Evolutionary conservation across 352 stramenopile species (phyloP), one percentile per base, ranked within the genome.

Genomic region (Pelagophyceae sp.): DNA sequence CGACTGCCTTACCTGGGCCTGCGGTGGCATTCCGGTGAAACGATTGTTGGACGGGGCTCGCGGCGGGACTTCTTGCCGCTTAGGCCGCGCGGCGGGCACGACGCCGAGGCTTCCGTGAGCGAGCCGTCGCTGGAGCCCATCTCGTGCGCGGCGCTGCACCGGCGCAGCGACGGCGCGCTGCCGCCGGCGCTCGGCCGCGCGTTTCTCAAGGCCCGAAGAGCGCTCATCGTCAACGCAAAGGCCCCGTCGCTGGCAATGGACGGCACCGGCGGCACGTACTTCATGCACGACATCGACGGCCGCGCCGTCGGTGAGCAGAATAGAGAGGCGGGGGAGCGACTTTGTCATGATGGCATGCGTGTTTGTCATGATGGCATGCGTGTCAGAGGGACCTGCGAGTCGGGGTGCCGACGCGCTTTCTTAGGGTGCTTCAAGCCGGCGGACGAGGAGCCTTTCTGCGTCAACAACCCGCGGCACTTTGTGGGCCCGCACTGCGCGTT

Each of bases 391-490:
- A n/a, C n/a, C n/a, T n/a, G n/a, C n/a, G n/a, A n/a, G n/a, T n/a
- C n/a, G n/a, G n/a, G n/a, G n/a, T n/a, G n/a, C n/a, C n/a, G n/a
- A n/a, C n/a, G n/a, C n/a, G n/a, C n/a, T n/a, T n/a, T n/a, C n/a
- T n/a, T n/a, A n/a, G n/a, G n/a, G n/a, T 96, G 35, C 63, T 99
- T 99, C 83, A 99, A 99, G 78, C 95, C 96, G 50, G 87, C 96
- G 75, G 96, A 99, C 82, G 96, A 99, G 81, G 96, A 99, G 78
- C 95, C 96, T 0, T 98, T 98, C 80, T 94, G 93, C 0, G 93
- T 93, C 63, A 97, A 98, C 83, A 99, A 99, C 84, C 95, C 95
- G 17, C 90, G 95, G 40, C 93, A 92, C 15, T 92, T 97, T 61
- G 86, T 97, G 33, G 90, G 86, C 29, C 72, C 38, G 29, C 60